Percentiles rank a stretch among this genome's conserved stretches.
These are phyloP conservation scores for Boletus subparvulus DNA, from an alignment of 768 basidiomycete species.

Conservation along the genomic window DNA sequence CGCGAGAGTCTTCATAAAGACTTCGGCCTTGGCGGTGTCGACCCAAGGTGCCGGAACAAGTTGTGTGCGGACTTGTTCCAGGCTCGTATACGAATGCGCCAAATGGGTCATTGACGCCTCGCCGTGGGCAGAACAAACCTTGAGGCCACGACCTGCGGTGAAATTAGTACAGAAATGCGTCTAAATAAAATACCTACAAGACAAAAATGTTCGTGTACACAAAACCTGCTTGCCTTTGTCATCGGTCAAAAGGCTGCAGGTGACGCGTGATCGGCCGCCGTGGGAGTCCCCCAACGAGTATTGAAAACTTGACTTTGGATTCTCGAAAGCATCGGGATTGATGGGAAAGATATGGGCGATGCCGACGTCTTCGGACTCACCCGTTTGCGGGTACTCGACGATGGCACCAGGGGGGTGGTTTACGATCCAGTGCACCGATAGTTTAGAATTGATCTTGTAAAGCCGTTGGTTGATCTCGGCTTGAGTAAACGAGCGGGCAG, in stretches of 20 bases:
- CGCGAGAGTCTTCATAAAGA: slow-evolving; percentile 4
- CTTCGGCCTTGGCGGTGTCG: not conserved
- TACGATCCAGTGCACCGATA: not conserved
- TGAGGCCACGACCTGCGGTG: not conserved
- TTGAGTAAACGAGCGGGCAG: not conserved
- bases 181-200: not conserved
- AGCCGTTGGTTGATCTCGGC: not conserved
- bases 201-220: not conserved
- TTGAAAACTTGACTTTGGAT: not conserved
- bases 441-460: not conserved
- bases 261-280: not conserved
- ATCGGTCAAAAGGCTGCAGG: not conserved
- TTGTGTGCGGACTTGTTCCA: not conserved
- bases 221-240: not conserved
- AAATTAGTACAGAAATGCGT: not conserved
- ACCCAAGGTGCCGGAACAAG: not conserved
- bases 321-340: not conserved
- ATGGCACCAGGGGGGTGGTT: not conserved
- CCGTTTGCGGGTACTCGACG: not conserved
- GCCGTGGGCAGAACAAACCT: not conserved
- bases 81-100: not conserved
- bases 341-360: not conserved
- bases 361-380: not conserved
- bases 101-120: too few relatives aligned
- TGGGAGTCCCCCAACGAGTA: not conserved